Conservation (phyloP, 129 eudicot species). For the Centrapalus pauciflorus region DNA sequence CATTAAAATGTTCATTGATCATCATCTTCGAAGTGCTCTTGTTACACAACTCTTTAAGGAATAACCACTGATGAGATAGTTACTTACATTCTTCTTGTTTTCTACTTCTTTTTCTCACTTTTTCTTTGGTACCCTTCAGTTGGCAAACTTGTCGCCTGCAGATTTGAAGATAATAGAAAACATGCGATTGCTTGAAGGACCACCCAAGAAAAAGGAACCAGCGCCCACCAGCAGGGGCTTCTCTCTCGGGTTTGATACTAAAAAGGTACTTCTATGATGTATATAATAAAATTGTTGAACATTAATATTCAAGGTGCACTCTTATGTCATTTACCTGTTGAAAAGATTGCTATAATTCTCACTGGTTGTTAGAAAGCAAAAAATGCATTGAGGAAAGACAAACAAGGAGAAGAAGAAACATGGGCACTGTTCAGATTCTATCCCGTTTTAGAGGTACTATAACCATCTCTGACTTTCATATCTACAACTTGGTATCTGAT, state of each 20-base stretch:
- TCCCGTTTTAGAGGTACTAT: slow-evolving; percentile 81
- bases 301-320: neutral
- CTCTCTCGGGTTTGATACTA: slow-evolving; percentile 72
- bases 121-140: slow-evolving; percentile 28
- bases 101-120: neutral
- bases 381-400: slow-evolving; percentile 73
- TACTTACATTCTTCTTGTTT: neutral
- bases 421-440: slow-evolving; percentile 86
- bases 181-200: slow-evolving; percentile 76
- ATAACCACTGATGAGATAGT: too few species aligned
- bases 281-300: neutral
- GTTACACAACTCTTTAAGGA: too few species aligned
- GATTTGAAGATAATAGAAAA: slow-evolving; percentile 67
- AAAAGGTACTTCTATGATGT: slow-evolving; percentile 43
- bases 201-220: slow-evolving; percentile 38
- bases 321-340: slow-evolving; percentile 13
- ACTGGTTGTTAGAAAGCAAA: slow-evolving; percentile 45
- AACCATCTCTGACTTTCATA: neutral
- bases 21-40: too few species aligned
- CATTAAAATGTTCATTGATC: too few species aligned
- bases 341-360: slow-evolving; percentile 16
- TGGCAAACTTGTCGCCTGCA: slow-evolving; percentile 68
- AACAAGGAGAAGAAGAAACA: slow-evolving; percentile 84
- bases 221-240: slow-evolving; percentile 44
- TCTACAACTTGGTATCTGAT: neutral